Percentiles rank a stretch among this genome's conserved stretches.
Evolutionary conservation across 139 green algal genomes (phyloP).

Genomic region (Nannochloris sp.): DNA sequence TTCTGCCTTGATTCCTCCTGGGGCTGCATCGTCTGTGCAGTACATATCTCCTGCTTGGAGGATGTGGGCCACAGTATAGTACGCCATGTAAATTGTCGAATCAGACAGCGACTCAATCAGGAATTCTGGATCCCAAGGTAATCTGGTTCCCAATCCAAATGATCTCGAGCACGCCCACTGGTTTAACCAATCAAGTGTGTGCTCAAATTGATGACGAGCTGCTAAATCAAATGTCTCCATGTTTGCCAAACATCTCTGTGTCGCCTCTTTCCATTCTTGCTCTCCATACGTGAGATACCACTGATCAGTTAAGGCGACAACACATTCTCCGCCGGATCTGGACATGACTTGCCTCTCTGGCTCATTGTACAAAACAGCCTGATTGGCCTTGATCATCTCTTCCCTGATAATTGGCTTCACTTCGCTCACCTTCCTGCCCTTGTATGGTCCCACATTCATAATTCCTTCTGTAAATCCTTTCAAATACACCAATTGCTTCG

Average conservation of each 20-base stretch:
- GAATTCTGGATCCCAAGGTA: conserved; percentile 94
- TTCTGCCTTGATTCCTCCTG: conserved; percentile 48
- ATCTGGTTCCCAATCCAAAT: conserved; percentile 89
- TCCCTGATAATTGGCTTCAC: conserved; percentile 82
- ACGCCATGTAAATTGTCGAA: conserved; percentile 99
- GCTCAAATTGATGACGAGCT: conserved; percentile 55
- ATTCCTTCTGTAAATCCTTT: conserved; percentile 97
- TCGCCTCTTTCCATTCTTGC: conserved; percentile 63
- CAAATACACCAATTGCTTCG: conserved; percentile 91
- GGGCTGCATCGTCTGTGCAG: conserved; percentile 28
- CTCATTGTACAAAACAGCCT: conserved; percentile 82
- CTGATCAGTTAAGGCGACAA: conserved; percentile 97
- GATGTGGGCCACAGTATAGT: conserved; percentile 90
- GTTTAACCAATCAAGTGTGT: conserved; percentile 87
- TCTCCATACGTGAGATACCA: conserved; percentile 94
- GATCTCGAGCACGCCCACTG: conserved; percentile 94
- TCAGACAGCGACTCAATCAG: conserved; percentile 97
- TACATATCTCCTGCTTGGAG: conserved; percentile 88
- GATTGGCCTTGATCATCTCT: conserved; percentile 66
- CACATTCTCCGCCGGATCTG: conserved; percentile 87
- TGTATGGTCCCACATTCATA: conserved; percentile 76
- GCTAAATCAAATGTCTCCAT: conserved; percentile 67
- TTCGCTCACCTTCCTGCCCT: conserved; percentile 73
- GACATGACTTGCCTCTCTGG: conserved; percentile 73
- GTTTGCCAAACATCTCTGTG: conserved; percentile 37